phyloP scores from a whole-genome alignment of 768 basidiomycete genomes.

The Russula vinacea region DNA sequence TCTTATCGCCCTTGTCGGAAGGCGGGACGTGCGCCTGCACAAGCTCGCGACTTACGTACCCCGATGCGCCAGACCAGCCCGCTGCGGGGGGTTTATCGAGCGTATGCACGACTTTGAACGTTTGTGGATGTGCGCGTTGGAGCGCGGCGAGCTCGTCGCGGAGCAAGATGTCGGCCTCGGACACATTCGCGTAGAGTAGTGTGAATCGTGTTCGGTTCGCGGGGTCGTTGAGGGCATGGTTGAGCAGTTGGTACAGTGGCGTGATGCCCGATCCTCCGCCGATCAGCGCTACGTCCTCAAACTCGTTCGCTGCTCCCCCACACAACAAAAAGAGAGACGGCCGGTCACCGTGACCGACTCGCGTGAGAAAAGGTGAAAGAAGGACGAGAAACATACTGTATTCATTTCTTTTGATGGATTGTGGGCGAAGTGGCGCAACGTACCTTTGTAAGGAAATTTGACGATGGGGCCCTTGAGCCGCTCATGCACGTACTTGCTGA shows the following conservation, averaged over 20 bases:
- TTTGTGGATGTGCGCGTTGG: slow-evolving; percentile 64
- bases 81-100: slow-evolving; percentile 72
- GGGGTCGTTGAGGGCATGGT: slow-evolving; percentile 67
- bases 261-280: slow-evolving; percentile 94
- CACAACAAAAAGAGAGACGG: neutral
- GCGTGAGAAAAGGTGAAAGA: neutral
- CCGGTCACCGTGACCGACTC: no score
- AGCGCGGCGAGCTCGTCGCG: slow-evolving; percentile 71
- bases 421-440: slow-evolving; percentile 23
- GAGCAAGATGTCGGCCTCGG: slow-evolving; percentile 87
- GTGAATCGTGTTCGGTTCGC: slow-evolving; percentile 93
- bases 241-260: slow-evolving; percentile 79
- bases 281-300: slow-evolving; percentile 82
- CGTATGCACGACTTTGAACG: slow-evolving; percentile 79
- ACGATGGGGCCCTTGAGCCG: slow-evolving; percentile 82
- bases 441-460: slow-evolving; percentile 86
- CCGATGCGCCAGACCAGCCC: slow-evolving; percentile 67
- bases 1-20: slow-evolving; percentile 63
- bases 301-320: slow-evolving; percentile 63
- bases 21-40: slow-evolving; percentile 71
- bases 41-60: slow-evolving; percentile 71
- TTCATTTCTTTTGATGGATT: neutral
- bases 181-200: slow-evolving; percentile 85
- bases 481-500: slow-evolving; percentile 77
- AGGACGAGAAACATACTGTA: neutral